These are phyloP conservation scores for Suillus paluster DNA, from an alignment of 768 basidiomycete genomes.

Conservation along the genomic window DNA sequence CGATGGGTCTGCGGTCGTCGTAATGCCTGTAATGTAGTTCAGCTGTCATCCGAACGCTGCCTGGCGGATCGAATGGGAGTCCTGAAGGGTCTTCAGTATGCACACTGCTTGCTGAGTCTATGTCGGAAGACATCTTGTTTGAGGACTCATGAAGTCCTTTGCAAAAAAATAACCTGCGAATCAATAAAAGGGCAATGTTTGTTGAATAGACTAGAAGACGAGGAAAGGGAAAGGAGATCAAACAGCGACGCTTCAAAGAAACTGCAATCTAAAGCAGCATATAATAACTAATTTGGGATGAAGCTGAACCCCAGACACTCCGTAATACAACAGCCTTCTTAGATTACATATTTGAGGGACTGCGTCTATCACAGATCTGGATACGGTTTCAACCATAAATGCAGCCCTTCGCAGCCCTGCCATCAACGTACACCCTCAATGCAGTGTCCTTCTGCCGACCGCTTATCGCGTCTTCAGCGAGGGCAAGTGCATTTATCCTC, in stretches of 20 bases:
- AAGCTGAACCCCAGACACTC: slow-evolving; percentile 35
- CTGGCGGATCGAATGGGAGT: slow-evolving; percentile 43
- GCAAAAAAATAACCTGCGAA: slow-evolving; percentile 13
- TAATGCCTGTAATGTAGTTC: slow-evolving; percentile 45
- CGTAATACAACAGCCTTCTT: slow-evolving; percentile 17
- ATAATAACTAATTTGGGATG: slow-evolving; percentile 1
- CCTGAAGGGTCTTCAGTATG: slow-evolving; percentile 41
- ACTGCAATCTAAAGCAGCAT: slow-evolving; percentile 8
- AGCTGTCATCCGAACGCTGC: slow-evolving; percentile 54
- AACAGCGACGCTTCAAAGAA: slow-evolving; percentile 10
- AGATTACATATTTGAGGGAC: slow-evolving; percentile 17
- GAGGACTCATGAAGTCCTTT: slow-evolving; percentile 31
- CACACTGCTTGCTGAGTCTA: slow-evolving; percentile 27
- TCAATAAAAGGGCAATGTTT: slow-evolving; percentile 21
- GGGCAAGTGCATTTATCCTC: slow-evolving; percentile 52
- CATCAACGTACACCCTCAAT: slow-evolving; percentile 14
- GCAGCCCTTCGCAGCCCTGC: slow-evolving; percentile 3
- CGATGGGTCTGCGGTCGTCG: slow-evolving; percentile 48
- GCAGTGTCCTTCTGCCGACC: slow-evolving; percentile 19
- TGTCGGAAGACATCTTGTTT: slow-evolving; percentile 27
- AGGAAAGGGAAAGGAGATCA: slow-evolving; percentile 26
- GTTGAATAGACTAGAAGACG: slow-evolving; percentile 25
- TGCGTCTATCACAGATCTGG: slow-evolving; percentile 12
- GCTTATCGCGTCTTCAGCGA: slow-evolving; percentile 27
- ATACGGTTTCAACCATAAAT: background rate